A percentile compares a stretch with the other conserved stretches of the same genome.
Evolutionary conservation across 495 filamentous ascomycete species (phyloP).

Genomic region (Aspergillus sclerotiicarbonarius): DNA sequence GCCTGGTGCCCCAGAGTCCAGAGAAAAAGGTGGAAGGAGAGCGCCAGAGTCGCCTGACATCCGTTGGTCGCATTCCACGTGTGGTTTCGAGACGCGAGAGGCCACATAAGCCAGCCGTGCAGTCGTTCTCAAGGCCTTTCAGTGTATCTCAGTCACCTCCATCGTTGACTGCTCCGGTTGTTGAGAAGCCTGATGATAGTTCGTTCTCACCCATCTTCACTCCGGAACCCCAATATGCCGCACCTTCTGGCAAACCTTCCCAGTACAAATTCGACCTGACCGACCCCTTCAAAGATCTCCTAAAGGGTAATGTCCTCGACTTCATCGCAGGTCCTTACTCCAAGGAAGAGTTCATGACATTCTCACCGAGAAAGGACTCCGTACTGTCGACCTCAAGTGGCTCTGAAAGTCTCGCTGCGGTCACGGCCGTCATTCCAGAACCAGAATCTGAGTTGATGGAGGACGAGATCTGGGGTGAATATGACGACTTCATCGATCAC

Average conservation of each 20-base stretch:
- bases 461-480: constrained; percentile 95
- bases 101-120: constrained; percentile 65
- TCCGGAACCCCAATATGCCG: constrained; percentile 16
- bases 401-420: constrained; percentile 58
- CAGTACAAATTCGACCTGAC: constrained; percentile 30
- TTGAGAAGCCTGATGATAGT: constrained; percentile 14
- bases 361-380: constrained; percentile 70
- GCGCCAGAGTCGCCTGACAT: constrained; percentile 57
- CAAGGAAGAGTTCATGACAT: constrained; percentile 63
- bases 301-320: constrained; percentile 31
- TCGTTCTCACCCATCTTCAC: constrained; percentile 26
- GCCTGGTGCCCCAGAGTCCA: constrained; percentile 14
- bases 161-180: constrained; percentile 23
- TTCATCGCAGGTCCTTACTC: constrained; percentile 41
- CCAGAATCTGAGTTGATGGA: constrained; percentile 59
- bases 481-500: constrained; percentile 83
- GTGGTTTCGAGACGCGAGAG: constrained; percentile 72
- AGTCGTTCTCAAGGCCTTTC: constrained; percentile 86
- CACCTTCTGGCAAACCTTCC: constrained; percentile 21
- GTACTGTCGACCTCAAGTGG: constrained; percentile 66
- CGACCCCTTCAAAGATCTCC: constrained; percentile 39
- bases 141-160: constrained; percentile 38
- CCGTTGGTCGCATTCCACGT: constrained; percentile 86
- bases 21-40: constrained; percentile 25
- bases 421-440: constrained; percentile 61